Conservation (phyloP, 2,329 filamentous ascomycete genomes). For the Fusarium avenaceum region DNA sequence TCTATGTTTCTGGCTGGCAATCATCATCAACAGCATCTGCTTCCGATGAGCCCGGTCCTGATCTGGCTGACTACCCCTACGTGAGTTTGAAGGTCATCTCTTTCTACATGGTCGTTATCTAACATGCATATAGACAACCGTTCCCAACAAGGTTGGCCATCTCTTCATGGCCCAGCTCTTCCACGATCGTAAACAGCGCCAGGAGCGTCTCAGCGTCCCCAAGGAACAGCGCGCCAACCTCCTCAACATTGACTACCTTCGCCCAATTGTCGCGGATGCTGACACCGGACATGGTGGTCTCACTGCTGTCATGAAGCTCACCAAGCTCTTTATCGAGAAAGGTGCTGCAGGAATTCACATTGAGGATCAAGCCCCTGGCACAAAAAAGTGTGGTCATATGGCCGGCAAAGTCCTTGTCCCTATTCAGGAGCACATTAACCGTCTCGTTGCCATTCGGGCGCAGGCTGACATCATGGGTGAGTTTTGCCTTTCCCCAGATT, state of each 20-base stretch:
- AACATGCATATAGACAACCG: constrained; percentile 80
- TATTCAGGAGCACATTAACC: constrained; percentile 98
- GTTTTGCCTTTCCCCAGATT: constrained; percentile 32
- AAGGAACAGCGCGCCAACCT: constrained; percentile 79
- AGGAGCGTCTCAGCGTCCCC: constrained; percentile 86
- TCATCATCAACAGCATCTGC: constrained; percentile 96
- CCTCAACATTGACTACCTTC: constrained; percentile 90
- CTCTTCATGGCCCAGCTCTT: constrained; percentile 99
- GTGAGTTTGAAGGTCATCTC: constrained; percentile 61
- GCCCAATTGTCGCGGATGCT: constrained; percentile 95
- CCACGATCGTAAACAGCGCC: constrained; percentile 98
- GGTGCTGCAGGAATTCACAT: constrained; percentile 98
- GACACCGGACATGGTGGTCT: constrained; percentile 97
- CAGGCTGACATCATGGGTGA: constrained; percentile 98
- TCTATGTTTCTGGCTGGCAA: constrained; percentile 99
- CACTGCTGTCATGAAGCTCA: constrained; percentile 99
- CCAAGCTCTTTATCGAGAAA: constrained; percentile 96
- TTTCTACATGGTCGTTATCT: constrained; percentile 4
- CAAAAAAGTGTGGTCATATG: constrained; percentile 99
- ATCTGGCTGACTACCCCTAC: constrained; percentile 97
- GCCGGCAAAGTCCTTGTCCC: constrained; percentile 98
- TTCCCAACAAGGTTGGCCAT: constrained; percentile 97
- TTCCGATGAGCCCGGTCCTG: constrained; percentile 94
- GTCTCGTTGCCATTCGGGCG: constrained; percentile 93
- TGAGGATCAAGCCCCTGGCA: constrained; percentile 97